phyloP scores from a whole-genome alignment of 257 asterid species.

The Capsicum pubescens region DNA sequence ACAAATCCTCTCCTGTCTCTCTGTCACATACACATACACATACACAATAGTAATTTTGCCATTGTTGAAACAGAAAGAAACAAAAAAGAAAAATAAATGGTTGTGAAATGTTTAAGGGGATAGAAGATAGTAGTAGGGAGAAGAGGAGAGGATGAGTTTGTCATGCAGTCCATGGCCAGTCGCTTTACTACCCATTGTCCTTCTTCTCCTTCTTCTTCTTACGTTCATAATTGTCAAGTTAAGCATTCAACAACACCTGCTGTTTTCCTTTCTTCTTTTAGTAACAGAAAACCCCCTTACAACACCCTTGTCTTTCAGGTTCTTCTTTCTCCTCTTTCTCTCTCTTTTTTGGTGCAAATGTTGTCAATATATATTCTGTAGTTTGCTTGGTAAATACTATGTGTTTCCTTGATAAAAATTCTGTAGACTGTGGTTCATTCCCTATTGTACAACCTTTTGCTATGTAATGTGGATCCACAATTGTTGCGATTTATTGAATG shows the following conservation, averaged over 20 bases:
- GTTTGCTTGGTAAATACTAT: neutral
- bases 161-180: slow-evolving; percentile 65
- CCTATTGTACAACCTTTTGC: neutral
- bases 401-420: neutral
- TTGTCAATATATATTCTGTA: neutral
- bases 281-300: slow-evolving; percentile 55
- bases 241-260: slow-evolving; percentile 52
- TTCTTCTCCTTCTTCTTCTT: neutral
- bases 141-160: slow-evolving; percentile 56
- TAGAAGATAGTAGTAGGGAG: slow-evolving; percentile 35
- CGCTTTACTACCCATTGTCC: slow-evolving; percentile 45
- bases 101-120: slow-evolving; percentile 33
- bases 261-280: slow-evolving; percentile 41
- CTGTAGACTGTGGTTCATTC: neutral
- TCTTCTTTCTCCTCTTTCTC: neutral
- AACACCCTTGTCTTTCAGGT: slow-evolving; percentile 84
- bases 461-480: neutral
- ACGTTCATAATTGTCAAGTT: slow-evolving; percentile 42
- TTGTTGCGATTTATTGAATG: neutral
- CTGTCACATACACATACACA: slow-evolving; percentile 35
- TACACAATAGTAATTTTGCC: slow-evolving; percentile 24
- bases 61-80: slow-evolving; percentile 19
- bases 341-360: neutral
- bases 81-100: neutral
- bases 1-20: slow-evolving; percentile 40